Percentiles rank a stretch among this genome's conserved stretches.
Evolutionary conservation across 352 stramenopile genomes (phyloP).

Genomic region (Phytophthora quininea): DNA sequence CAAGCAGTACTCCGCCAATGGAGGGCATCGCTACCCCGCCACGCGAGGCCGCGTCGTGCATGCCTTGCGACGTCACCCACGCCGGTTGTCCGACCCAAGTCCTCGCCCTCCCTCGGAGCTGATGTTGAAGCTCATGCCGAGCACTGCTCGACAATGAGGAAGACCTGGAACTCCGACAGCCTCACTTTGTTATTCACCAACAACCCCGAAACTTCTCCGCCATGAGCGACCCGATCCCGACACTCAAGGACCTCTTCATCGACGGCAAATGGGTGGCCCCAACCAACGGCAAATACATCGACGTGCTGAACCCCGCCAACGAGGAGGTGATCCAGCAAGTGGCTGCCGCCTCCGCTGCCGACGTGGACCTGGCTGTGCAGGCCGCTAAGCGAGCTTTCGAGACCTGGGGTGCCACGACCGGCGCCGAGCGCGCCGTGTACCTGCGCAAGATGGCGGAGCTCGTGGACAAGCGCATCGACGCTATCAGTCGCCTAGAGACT

Average conservation of each 20-base stretch:
- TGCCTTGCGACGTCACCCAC: not conserved
- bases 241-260: conserved; percentile 69
- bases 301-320: conserved; percentile 54
- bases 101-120: not conserved
- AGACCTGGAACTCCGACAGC: conserved; percentile 4
- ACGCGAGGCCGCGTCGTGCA: not conserved
- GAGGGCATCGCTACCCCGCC: not conserved
- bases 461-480: conserved; percentile 26
- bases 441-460: conserved; percentile 24
- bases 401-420: conserved; percentile 53
- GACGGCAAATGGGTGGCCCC: conserved; percentile 61
- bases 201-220: not conserved
- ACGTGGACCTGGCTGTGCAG: conserved; percentile 57
- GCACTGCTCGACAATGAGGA: not conserved
- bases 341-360: conserved; percentile 42
- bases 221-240: conserved; percentile 41
- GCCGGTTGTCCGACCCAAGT: conserved; percentile 13
- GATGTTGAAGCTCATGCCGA: not conserved
- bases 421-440: conserved; percentile 39
- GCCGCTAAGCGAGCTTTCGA: conserved; percentile 52
- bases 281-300: conserved; percentile 25
- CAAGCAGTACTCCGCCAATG: no score
- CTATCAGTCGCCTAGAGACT: conserved; percentile 65
- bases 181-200: conserved; percentile 18
- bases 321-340: conserved; percentile 64